Base-by-base conservation (phyloP, 257 asterid species). In the Paulownia fortunei region DNA sequence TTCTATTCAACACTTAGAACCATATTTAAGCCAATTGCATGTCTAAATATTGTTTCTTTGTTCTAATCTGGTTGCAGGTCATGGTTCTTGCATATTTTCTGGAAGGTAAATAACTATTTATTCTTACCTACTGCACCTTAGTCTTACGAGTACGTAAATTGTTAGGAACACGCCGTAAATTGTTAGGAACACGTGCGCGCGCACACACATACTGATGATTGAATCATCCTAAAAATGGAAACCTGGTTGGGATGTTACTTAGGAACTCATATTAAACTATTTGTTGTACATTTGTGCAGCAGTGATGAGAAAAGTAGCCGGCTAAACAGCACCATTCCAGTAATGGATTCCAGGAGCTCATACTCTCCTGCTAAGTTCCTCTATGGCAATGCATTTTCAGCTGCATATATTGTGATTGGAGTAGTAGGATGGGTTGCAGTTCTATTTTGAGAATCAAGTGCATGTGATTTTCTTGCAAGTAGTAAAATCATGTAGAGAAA, bases 31-130 rank as follows among this genome's bases (percentile, higher is more conserved):
- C 8, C 30, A 0, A 15, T 56, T 44, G 8, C 21, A 6, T 1
- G 26, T 58, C 3, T n/a, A 49, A 37, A n/a, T n/a, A n/a, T n/a
- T 21, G 8, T 39, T 16, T 65, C 62, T 72, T 49, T 11, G 12
- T 79, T 74, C 16, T 73, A 12, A 9, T 64, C 8, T 73, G 74
- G 10, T 84, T 84, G 85, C 92, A 94, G 98, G 98, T 77, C 98
- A 89, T 63, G 98, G 97, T 49, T 83, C 91, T 1, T 92, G 98
- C 83, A 13, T 88, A 8, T 92, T 87, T 82, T 79, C 84, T 3
- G 97, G 92, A 84, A 94, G 97, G 98, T 94, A 87, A n/a, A n/a
- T n/a, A n/a, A n/a, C n/a, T n/a, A n/a, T n/a, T n/a, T n/a, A n/a
- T n/a, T n/a, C n/a, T n/a, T n/a, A n/a, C n/a, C n/a, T n/a, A n/a